A percentile compares a stretch with the other conserved stretches of the same genome.
Conservation (phyloP, 257 asterid species). For the Leptodermis oblonga region DNA sequence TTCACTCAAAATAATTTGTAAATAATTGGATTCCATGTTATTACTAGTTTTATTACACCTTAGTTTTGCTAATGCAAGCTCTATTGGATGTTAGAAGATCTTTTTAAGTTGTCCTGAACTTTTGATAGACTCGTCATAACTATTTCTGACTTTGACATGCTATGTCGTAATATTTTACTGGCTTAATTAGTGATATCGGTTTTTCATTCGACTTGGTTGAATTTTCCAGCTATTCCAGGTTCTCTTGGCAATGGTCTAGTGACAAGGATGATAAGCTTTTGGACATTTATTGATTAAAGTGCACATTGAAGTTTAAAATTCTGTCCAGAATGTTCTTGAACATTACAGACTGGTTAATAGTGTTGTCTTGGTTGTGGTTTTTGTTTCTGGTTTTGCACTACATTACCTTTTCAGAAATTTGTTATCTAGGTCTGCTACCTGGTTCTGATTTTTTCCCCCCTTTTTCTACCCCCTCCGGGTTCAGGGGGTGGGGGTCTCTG, state of each 20-base stretch:
- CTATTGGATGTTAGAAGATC: background rate
- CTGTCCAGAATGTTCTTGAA: background rate
- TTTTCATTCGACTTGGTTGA: background rate
- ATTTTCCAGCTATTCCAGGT: background rate
- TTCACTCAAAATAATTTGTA: background rate
- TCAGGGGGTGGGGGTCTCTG: too few species aligned
- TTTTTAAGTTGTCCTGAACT: background rate
- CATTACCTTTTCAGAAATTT: background rate
- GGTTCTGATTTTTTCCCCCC: background rate
- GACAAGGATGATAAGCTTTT: too few species aligned
- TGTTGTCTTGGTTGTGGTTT: too few species aligned
- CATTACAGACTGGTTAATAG: background rate
- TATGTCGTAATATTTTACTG: background rate
- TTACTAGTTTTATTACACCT: background rate
- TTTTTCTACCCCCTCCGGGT: too few species aligned
- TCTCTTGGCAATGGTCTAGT: background rate
- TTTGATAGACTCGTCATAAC: background rate
- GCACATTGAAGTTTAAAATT: too few species aligned
- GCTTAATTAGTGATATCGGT: background rate
- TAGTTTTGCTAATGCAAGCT: background rate
- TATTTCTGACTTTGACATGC: background rate
- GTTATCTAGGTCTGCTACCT: background rate
- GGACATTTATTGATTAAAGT: background rate
- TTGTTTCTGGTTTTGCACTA: too few species aligned
- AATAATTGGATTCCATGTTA: background rate